These are phyloP conservation scores for Aquilaria yunnanensis DNA, from an alignment of 345 rosid genomes.

Conservation along the genomic window DNA sequence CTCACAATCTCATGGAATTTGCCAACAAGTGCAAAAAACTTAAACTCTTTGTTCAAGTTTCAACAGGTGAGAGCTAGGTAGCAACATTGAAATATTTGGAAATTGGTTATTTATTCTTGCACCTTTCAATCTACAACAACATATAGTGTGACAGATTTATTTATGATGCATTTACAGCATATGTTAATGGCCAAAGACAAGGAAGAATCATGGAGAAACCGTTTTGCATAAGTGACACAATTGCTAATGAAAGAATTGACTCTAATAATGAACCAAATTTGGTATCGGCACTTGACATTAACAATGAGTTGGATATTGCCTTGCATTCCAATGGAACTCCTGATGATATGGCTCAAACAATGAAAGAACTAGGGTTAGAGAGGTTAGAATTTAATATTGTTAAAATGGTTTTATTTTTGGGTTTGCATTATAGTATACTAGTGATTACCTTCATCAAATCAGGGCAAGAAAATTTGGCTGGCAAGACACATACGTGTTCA, in stretches of 20 bases:
- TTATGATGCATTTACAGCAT: constrained; percentile 36
- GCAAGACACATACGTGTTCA: constrained; percentile 92
- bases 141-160: neutral
- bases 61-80: constrained; percentile 43
- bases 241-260: constrained; percentile 50
- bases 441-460: neutral
- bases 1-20: constrained; percentile 56
- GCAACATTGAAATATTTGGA: too few species aligned
- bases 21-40: constrained; percentile 67
- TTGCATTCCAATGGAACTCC: constrained; percentile 26
- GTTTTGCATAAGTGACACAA: constrained; percentile 63
- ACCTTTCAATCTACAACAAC: too few species aligned
- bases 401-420: neutral
- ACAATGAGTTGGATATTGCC: constrained; percentile 57
- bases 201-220: constrained; percentile 86
- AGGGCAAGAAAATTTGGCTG: constrained; percentile 89
- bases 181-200: constrained; percentile 91
- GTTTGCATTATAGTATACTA: neutral
- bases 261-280: constrained; percentile 24
- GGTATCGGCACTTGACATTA: constrained; percentile 43
- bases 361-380: constrained; percentile 78
- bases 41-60: constrained; percentile 70
- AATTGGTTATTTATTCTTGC: too few species aligned
- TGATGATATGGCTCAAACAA: constrained; percentile 43
- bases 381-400: constrained; percentile 34